Percentiles rank a stretch among this genome's conserved stretches.
These are phyloP conservation scores for Nasturtium officinale DNA, from an alignment of 345 rosid genomes.

Conservation along the genomic window DNA sequence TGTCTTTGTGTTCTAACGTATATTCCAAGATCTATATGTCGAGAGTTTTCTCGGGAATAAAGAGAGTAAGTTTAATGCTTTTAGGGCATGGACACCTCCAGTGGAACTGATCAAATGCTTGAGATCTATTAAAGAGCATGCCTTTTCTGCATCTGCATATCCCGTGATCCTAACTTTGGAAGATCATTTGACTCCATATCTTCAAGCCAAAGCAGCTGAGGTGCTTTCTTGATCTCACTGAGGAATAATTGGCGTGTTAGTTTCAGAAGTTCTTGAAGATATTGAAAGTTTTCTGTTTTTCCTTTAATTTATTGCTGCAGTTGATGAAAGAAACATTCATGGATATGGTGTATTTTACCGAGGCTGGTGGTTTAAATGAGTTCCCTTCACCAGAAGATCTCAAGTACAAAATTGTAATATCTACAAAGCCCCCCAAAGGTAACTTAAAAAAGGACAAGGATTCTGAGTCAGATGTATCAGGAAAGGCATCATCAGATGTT, in stretches of 20 bases:
- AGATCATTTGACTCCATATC: constrained; percentile 72
- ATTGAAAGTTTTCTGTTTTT: neutral
- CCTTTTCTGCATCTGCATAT: constrained; percentile 61
- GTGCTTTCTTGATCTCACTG: constrained; percentile 45
- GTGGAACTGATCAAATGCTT: constrained; percentile 82
- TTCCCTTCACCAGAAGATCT: constrained; percentile 76
- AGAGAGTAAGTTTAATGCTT: constrained; percentile 29
- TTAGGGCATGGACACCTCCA: constrained; percentile 84
- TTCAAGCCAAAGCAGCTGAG: constrained; percentile 78
- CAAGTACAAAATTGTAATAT: constrained; percentile 58
- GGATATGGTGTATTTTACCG: constrained; percentile 58
- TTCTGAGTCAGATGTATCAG: constrained; percentile 58
- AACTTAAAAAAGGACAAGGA: constrained; percentile 46
- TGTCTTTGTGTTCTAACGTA: constrained; percentile 11
- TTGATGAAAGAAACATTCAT: constrained; percentile 58
- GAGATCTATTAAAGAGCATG: constrained; percentile 70
- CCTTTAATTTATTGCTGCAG: constrained; percentile 37
- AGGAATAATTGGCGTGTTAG: neutral
- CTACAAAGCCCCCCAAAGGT: constrained; percentile 69
- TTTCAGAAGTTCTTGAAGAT: constrained; percentile 17
- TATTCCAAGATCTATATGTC: neutral
- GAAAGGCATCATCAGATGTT: constrained; percentile 41
- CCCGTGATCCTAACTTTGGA: constrained; percentile 78
- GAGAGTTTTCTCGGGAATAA: constrained; percentile 1
- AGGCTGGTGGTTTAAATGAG: constrained; percentile 53